Evolutionary conservation across 2,329 filamentous ascomycete genomes (phyloP), one percentile per base, ranked within the genome.

Genomic region (Pseudofabraea citricarpa): DNA sequence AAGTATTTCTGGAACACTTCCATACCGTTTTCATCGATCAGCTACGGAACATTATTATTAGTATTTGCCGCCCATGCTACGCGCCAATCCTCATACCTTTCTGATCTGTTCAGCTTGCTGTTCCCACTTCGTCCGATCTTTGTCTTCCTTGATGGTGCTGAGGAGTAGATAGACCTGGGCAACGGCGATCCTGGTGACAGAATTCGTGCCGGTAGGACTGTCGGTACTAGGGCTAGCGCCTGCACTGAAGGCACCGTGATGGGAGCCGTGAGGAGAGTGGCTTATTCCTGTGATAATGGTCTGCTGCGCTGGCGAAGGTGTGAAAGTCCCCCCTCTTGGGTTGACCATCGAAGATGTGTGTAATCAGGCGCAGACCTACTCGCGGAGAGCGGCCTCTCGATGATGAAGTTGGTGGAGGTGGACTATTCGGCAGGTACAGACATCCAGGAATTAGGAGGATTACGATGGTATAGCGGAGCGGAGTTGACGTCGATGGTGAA

Each of bases 11-110:
- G 83, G 66, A 90, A 96, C 63, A 96, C 90, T 76, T 98, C 94
- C 91, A 98, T 98, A 63, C 90, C 90, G 90, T 95, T 85, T 60
- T 91, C 90, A 80, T 95, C 85, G 71, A 97, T 85, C 65, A 97
- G 83, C 87, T 95, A 43, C 20, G 36, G 18, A 38, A 22, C 18
- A 40, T 16, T 18, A 15, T 21, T 22, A 41, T 55, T 40, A 51
- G 51, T 33, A 16, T 16, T 31, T 15, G 24, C 41, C 15, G 29
- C 13, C 16, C 32, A 37, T 12, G 45, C 41, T 20, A 47, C 32
- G 46, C 43, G 36, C 16, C 36, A 32, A 22, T 39, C 24, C 15
- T 41, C 77, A 63, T 73, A 94, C 90, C 79, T 94, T 95, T 66
- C 83, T 83, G 60, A 98, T 85, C 72, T 95, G 90, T 59, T 94